Base-by-base conservation (phyloP, 768 basidiomycete species). In the Mrakia frigida region DNA sequence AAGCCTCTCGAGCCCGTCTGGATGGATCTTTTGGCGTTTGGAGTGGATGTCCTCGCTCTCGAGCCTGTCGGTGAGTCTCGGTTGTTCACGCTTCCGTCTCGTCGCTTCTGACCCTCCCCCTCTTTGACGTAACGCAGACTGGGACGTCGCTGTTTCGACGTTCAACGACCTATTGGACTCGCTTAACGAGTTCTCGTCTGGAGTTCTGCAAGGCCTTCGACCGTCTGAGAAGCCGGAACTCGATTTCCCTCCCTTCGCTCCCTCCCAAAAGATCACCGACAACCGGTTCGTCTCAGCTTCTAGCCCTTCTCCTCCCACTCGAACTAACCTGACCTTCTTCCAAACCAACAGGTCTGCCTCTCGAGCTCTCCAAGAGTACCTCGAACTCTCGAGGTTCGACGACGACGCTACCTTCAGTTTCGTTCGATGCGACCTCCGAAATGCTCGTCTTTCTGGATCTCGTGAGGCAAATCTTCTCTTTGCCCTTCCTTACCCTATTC, bases 181-280 rank as follows among this genome's bases (percentile, higher is more conserved):
- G 5, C 28, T 68, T 28, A 69, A 69, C 35, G 74, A 74, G 25
- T 37, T 53, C 74, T 37, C 50, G 3, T 52, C 67, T 4, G 33
- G 65, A 9, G 52, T 74, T 13, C 25, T 68, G 3, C 23, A 37
- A 6, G 35, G 65, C 21, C 50, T 39, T 35, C 16, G 21, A 14
- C 46, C 23, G 25, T 33, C 52, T 21, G 31, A 53, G n/a, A 39
- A 46, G 43, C 43, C 31, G 11, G 60, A 67, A 33, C 73, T 74
- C 31, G 39, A 28, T 21, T 33, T 74, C 16, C 73, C 73, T 61
- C 73, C 61, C 61, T 74, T 74, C 33, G 61, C 73, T 21, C 61
- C 73, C 31, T 43, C 73, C 2, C 5, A 25, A 18, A 13, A 63
- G 59, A 50, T 74, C 61, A 23, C 16, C 9, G 73, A 74, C 63